These are phyloP conservation scores for Pseudocercospora musae DNA, from an alignment of 2,329 filamentous ascomycete genomes.

Conservation along the genomic window DNA sequence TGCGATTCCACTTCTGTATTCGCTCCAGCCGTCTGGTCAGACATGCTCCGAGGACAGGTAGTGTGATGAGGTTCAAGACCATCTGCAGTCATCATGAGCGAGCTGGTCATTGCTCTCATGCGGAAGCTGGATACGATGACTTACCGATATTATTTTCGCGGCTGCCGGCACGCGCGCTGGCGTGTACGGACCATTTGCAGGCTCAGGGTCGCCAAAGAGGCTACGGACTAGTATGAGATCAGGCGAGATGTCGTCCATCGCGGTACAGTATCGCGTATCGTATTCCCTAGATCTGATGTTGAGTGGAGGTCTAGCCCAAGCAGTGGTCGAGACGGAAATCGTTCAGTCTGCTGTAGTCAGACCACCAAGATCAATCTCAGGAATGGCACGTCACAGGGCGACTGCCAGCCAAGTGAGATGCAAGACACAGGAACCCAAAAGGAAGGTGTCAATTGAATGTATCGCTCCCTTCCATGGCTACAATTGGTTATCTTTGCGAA, in stretches of 20 bases:
- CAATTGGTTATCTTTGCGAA: not conserved
- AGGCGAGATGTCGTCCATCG: not conserved
- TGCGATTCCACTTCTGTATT: conserved; percentile 11
- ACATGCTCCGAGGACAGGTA: conserved; percentile 17
- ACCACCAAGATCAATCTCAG: not conserved
- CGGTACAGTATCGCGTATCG: not conserved
- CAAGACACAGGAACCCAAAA: not conserved
- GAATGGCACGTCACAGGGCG: not conserved
- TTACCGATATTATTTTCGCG: conserved; percentile 14
- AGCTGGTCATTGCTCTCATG: not conserved
- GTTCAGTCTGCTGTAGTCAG: not conserved
- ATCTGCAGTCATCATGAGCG: conserved; percentile 7
- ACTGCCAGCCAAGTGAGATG: not conserved
- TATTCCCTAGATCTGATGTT: not conserved
- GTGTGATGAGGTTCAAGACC: conserved; percentile 14
- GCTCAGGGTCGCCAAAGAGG: conserved; percentile 12
- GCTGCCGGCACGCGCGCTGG: conserved; percentile 12
- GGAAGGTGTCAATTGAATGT: not conserved
- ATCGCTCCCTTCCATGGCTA: not conserved
- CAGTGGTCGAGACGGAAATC: not conserved
- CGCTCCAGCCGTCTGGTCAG: conserved; percentile 13
- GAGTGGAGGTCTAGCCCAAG: not conserved
- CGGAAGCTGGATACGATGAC: not conserved
- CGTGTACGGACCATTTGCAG: not conserved
- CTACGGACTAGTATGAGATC: conserved; percentile 1